Evolutionary conservation across 441 rosid species (phyloP).

Genomic region (Hura crepitans): DNA sequence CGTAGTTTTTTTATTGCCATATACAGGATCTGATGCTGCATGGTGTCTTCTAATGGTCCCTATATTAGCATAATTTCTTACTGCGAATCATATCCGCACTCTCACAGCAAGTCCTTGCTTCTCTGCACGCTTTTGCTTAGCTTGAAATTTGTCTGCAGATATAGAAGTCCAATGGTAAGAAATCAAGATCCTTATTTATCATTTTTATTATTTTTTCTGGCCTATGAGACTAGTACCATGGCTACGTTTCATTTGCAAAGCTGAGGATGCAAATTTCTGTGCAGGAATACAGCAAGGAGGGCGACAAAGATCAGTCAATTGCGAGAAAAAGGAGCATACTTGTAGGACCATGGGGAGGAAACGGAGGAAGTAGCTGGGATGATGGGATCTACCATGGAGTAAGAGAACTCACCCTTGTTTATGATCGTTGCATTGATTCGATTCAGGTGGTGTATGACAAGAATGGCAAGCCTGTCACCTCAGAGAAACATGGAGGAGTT

Average conservation of each 20-base stretch:
- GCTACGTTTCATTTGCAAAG: neutral
- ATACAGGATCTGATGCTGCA: constrained; percentile 17
- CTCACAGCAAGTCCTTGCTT: neutral
- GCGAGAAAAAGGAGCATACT: constrained; percentile 34
- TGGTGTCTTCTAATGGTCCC: neutral
- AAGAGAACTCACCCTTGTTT: constrained; percentile 51
- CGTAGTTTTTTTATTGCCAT: neutral
- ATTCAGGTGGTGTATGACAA: constrained; percentile 54
- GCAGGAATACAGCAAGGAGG: constrained; percentile 29
- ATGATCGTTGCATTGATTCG: constrained; percentile 64
- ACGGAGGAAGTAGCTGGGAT: constrained; percentile 69
- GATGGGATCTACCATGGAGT: constrained; percentile 65
- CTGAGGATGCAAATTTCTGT: neutral
- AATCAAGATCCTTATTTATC: neutral
- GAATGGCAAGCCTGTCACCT: constrained; percentile 48
- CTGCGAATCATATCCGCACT: neutral
- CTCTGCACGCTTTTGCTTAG: neutral
- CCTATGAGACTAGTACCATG: neutral
- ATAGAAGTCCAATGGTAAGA: constrained; percentile 14
- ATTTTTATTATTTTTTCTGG: neutral
- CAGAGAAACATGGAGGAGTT: constrained; percentile 65
- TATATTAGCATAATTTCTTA: constrained; percentile 5
- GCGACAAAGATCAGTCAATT: constrained; percentile 20
- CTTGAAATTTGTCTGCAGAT: neutral
- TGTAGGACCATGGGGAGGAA: constrained; percentile 72